phyloP scores from a whole-genome alignment of 441 rosid species.

The Erysimum cheiri region DNA sequence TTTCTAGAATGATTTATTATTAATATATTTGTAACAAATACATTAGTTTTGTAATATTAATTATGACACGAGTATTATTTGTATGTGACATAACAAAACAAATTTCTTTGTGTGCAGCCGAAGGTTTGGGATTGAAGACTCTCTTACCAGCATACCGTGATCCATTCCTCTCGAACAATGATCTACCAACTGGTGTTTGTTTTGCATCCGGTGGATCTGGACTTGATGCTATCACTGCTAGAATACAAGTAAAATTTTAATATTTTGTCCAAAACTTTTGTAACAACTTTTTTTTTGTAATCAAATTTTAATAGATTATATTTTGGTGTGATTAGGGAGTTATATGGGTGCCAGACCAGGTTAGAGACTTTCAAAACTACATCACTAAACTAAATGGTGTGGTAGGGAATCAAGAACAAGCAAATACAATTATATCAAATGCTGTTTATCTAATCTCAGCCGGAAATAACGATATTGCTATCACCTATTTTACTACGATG shows the following conservation, averaged over 20 bases:
- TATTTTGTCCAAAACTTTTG: not conserved
- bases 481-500: slow-evolving; percentile 32
- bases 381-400: slow-evolving; percentile 38
- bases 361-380: slow-evolving; percentile 39
- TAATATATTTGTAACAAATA: not conserved
- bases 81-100: not conserved
- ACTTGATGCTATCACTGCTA: slow-evolving; percentile 35
- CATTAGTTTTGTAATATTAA: not conserved
- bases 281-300: not conserved
- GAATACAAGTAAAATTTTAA: slow-evolving; percentile 10
- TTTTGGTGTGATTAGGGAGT: slow-evolving; percentile 24
- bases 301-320: not conserved
- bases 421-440: slow-evolving; percentile 38
- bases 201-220: slow-evolving; percentile 48
- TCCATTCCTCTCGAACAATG: slow-evolving; percentile 16
- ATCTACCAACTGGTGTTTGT: slow-evolving; percentile 43
- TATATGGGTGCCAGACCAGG: slow-evolving; percentile 39
- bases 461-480: slow-evolving; percentile 43
- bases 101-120: slow-evolving; percentile 22
- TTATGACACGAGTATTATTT: not conserved
- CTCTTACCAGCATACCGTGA: slow-evolving; percentile 43
- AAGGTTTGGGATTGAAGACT: slow-evolving; percentile 40
- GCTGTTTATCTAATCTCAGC: slow-evolving; percentile 42
- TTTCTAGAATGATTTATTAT: not conserved
- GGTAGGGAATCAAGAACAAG: slow-evolving; percentile 31